A percentile compares a stretch with the other conserved stretches of the same genome.
These are phyloP conservation scores for Neoboletus magnificus DNA, from an alignment of 768 basidiomycete genomes.

Conservation along the genomic window DNA sequence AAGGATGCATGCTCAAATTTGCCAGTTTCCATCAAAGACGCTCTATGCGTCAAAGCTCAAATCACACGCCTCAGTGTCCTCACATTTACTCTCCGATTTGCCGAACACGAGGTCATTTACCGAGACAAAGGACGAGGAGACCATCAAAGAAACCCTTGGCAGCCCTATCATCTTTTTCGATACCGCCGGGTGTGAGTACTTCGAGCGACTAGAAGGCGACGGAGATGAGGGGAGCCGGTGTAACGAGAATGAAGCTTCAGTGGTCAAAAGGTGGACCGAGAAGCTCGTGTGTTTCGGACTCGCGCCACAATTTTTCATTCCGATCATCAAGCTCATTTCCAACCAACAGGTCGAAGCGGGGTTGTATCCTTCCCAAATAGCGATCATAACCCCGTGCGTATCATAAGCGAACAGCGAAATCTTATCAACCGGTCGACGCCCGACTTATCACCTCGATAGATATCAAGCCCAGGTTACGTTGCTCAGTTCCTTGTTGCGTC, in stretches of 20 bases:
- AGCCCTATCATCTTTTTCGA: conserved; percentile 91
- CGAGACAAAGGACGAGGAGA: conserved; percentile 51
- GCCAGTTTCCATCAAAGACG: conserved; percentile 78
- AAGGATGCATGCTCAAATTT: conserved; percentile 88
- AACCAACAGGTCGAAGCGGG: conserved; percentile 52
- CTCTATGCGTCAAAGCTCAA: conserved; percentile 72
- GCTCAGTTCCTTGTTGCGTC: conserved; percentile 72
- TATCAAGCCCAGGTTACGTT: conserved; percentile 95
- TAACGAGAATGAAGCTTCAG: conserved; percentile 92
- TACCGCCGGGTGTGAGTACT: conserved; percentile 92
- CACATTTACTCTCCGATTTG: conserved; percentile 70
- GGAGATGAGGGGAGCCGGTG: conserved; percentile 87
- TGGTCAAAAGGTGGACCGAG: conserved; percentile 81
- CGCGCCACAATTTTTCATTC: too few relatives aligned
- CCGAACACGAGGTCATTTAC: conserved; percentile 44
- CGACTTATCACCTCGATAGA: conserved; percentile 24
- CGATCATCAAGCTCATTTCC: neutral
- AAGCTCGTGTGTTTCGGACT: conserved; percentile 53
- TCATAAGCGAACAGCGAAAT: neutral
- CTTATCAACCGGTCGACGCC: neutral
- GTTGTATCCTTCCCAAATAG: conserved; percentile 69
- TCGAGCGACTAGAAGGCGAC: conserved; percentile 74
- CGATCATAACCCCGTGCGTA: conserved; percentile 79
- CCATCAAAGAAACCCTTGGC: conserved; percentile 65
- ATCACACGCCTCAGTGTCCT: conserved; percentile 68